Base-by-base conservation (phyloP, 495 filamentous ascomycete species). In the Hypoxylon cercidicola region DNA sequence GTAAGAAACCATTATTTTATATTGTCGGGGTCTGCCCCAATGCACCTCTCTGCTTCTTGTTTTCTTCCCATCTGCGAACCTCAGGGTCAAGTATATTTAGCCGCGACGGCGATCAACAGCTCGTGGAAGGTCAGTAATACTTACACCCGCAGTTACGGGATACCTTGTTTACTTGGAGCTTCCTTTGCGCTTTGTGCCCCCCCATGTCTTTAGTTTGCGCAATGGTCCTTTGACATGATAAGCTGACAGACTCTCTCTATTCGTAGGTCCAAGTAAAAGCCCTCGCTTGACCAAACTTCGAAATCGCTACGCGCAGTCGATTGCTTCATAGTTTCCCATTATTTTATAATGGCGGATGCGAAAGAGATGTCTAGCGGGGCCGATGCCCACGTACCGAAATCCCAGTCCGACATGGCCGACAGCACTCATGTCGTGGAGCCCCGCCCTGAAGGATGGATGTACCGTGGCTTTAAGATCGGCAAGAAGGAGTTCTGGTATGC, bases 401-500 rank as follows among this genome's bases (percentile, higher is more conserved):
- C 58, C 11, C 53, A 53, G 11, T 62, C 64, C 16, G 48, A 68
- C 25, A 19, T 41, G n/a, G 53, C 40, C 18, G 48, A 49, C 3
- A 60, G 59, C 49, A 47, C 54, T 4, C 59, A 63, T 13, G 16
- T 12, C 37, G 35, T 28, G 16, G 50, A 51, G 30, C 30, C 25
- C 50, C 77, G 79, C 2, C 81, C 81, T 1, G n/a, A 59, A 7
- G 79, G 79, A 49, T 91, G 89, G 88, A 91, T 88, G 79, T 92
- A 93, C 80, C 87, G 85, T 71, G 84, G 84, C 37, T 56, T 88
- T 45, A 84, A 76, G 45, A 49, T 91, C 49, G 84, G 83, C 41
- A 73, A 73, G 15, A 82, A 70, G 70, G 83, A 82, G 62, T 55
- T 89, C 4, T 93, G 86, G 82, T 93, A 88, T 78, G 90, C 91